Base-by-base conservation (phyloP, 352 stramenopile genomes). In the Blastocystis hominis region DNA sequence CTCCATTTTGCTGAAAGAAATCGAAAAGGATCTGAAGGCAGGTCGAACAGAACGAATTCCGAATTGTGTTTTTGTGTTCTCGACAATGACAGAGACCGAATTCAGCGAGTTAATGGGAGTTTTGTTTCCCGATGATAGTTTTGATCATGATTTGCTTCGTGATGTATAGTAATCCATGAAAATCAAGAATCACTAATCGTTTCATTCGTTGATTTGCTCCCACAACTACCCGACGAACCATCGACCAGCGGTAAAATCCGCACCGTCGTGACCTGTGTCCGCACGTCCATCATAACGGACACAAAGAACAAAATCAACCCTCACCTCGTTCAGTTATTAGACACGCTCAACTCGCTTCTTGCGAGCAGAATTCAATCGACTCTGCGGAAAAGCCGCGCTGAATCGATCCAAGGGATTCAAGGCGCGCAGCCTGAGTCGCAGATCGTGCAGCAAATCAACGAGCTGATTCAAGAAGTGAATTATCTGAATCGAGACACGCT, bases 401-500 rank as follows among this genome's bases (percentile, higher is more conserved):
- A 20, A 59, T n/a, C 13, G n/a, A 1, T 59, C 13, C 13, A 59
- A n/a, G 50, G 50, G 2, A 20, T 59, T 1, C n/a, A 13, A n/a
- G 13, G 10, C n/a, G 50, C n/a, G 50, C 10, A 59, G n/a, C 50
- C 50, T n/a, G 50, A 59, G 50, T n/a, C 3, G 30, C 3, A 30
- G 40, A 36, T 64, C 36, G 30, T 63, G n/a, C 6, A 59, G 7
- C 62, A 84, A 53, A 84, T 84, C 3, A 17, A 36, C 13, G 72
- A 84, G 34, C 17, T 84, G 4, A 56, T 66, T n/a, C 59, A 66
- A 42, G 72, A 84, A 46, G 72, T 66, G 72, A 53, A 56, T 20
- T 63, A 68, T 42, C 17, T 68, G 10, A 84, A 84, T 53, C 72
- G 72, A 9, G 54, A 84, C 46, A 84, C 72, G 6, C 30, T 53